Base-by-base conservation (phyloP, 352 stramenopile genomes). In the Elongisporangium senticosum region DNA sequence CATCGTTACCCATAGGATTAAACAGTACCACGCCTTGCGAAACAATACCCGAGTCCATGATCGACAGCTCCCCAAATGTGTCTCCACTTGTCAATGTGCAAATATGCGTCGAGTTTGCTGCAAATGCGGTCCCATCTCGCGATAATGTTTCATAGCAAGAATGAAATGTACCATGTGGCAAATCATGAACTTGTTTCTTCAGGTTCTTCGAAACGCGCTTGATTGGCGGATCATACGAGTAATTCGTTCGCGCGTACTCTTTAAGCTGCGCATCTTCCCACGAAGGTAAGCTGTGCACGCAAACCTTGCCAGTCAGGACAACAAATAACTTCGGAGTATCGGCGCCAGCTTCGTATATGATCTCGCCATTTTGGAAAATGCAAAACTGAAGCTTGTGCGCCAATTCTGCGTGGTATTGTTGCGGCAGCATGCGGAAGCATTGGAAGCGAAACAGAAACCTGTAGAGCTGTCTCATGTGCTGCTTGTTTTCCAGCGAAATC, bases 391-490 rank as follows among this genome's bases (percentile, higher is more conserved):
- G 26, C 50, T 74, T 80, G 10, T 61, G 26, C 22, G 70, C 63
- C 5, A 83, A 33, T 7, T 69, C 70, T 7, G 62, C 37, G 10
- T 68, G 64, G 51, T 67, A 68, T 24, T 66, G 58, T 4, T 51
- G 47, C 8, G 72, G 73, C 17, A 85, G 22, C 1, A 67, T 40
- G 7, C 72, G 70, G 28, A 85, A 77, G 28, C 72, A 83, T 23
- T 69, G 55, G 48, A 68, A 77, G n/a, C 72, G 55, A 7, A 51
- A 49, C 2, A 85, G 62, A 54, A 85, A 85, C 15, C 64, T 65
- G 48, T 43, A 43, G 10, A 43, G 33, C 33, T 43, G 33, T 10
- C 33, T 43, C 33, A 43, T 43, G 33, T 43, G 33, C 10, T 43
- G 33, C 13, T 17, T 43, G 33, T 43, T 43, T 43, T 43, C 33